A percentile compares a stretch with the other conserved stretches of the same genome.
These are phyloP conservation scores for Beauveria asiatica DNA, from an alignment of 2,329 filamentous ascomycete genomes.

Conservation along the genomic window DNA sequence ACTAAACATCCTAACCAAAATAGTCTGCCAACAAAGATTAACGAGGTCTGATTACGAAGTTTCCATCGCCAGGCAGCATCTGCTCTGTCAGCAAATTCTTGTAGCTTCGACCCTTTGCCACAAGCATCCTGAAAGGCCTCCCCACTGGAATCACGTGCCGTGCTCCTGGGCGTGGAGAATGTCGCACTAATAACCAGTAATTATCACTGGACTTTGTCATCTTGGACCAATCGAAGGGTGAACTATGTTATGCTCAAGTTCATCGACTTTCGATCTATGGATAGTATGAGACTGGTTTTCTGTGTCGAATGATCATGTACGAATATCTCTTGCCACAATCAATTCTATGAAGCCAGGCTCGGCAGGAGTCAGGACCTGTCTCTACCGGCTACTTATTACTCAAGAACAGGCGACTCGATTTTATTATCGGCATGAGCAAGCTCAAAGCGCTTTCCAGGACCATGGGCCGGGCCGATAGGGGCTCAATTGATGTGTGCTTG, in stretches of 20 bases:
- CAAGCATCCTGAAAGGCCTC: background rate
- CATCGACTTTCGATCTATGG: background rate
- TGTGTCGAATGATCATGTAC: too few species aligned
- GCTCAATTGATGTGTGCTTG: background rate
- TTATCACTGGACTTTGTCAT: background rate
- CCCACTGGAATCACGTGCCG: slow-evolving; percentile 4
- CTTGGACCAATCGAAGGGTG: background rate
- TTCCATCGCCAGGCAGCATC: background rate
- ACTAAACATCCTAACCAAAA: background rate
- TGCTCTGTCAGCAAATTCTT: slow-evolving; percentile 10
- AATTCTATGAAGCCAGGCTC: too few species aligned
- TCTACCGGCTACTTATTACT: too few species aligned
- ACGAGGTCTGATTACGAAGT: background rate
- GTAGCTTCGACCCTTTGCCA: slow-evolving; percentile 7
- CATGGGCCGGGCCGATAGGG: background rate
- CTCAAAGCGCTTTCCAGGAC: too few species aligned
- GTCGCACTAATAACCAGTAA: background rate
- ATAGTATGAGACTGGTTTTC: too few species aligned
- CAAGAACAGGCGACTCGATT: too few species aligned
- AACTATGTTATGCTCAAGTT: background rate
- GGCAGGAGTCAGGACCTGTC: too few species aligned
- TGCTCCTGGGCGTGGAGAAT: background rate
- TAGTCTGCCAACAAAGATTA: background rate
- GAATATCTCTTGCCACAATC: too few species aligned
- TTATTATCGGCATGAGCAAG: too few species aligned